Evolutionary conservation across 106 monocot genomes (phyloP), one percentile per base, ranked within the genome.

Genomic region (Vanilla planifolia): DNA sequence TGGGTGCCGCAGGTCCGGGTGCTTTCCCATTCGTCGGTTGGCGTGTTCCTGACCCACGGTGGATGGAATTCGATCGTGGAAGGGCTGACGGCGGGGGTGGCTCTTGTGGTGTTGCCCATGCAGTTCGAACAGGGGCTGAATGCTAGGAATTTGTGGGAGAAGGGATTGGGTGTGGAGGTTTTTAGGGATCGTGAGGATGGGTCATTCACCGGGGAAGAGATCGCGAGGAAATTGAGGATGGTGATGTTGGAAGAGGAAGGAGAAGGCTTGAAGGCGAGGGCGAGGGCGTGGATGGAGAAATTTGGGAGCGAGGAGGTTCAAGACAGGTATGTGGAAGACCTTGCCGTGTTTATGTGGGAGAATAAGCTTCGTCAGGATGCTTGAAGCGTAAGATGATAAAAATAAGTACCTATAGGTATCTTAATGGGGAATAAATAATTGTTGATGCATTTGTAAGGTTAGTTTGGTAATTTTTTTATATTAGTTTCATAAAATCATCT

Each of bases 41-140:
- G 85, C 6, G 90, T 72, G 0, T 91, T 91, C 68, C 39, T 85
- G 67, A 82, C 85, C 4, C 90, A 86, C 27, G 82, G 90, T 30
- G 90, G 90, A 4, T 91, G 85, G 90, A 91, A 91, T 39, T 85
- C 90, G 6, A 69, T 67, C 1, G 8, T 83, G 56, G 91, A 92
- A 44, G 74, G 43, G 1, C 23, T 77, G 13, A 64, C 39, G 27
- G 35, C 73, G 0, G 91, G 91, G 0, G 77, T 75, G 29, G 79
- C 86, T 0, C 73, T 86, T 79, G 43, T 92, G 6, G 53, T 80
- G 0, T 83, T 68, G n/a, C 86, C 91, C 1, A 10, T 82, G 19
- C 13, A 66, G 8, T 73, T 55, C 71, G 91, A 92, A 61, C 86
- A 92, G 60, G 25, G 28, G 1, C 63, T 68, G 0, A 62, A 77